Conservation (phyloP, 2,329 filamentous ascomycete species). For the Macrophomina phaseolina region DNA sequence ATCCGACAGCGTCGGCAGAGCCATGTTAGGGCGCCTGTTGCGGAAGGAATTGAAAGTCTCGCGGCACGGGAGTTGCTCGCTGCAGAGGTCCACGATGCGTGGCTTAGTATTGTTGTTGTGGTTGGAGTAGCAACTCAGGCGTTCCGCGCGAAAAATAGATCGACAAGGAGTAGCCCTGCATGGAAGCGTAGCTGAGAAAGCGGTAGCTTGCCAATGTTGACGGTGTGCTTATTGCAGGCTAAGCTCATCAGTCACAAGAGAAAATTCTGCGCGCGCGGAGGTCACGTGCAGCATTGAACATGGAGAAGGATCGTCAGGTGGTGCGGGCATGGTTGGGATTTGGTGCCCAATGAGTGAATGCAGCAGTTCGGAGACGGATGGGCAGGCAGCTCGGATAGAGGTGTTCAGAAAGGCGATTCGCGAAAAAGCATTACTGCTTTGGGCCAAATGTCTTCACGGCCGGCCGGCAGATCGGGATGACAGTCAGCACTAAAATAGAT, state of each 20-base stretch:
- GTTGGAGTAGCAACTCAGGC: constrained; percentile 15
- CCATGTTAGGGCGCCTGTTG: neutral
- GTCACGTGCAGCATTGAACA: neutral
- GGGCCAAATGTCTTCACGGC: constrained; percentile 1
- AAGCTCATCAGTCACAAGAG: neutral
- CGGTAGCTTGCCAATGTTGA: constrained; percentile 1
- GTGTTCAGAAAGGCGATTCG: neutral
- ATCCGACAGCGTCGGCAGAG: constrained; percentile 12
- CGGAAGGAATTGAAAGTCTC: neutral
- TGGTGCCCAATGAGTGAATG: neutral
- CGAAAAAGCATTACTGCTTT: neutral
- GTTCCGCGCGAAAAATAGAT: constrained; percentile 17
- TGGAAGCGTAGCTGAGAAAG: neutral
- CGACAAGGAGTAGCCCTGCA: constrained; percentile 6
- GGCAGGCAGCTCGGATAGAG: neutral
- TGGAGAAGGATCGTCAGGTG: neutral
- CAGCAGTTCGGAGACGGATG: neutral
- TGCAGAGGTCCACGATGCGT: neutral
- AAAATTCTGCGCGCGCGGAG: neutral
- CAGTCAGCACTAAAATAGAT: constrained; percentile 26
- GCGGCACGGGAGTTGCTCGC: constrained; percentile 4
- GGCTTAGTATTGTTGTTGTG: neutral
- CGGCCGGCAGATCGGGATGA: neutral
- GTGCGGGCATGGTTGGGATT: neutral
- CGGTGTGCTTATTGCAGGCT: neutral